Evolutionary conservation across 140 eudicot species (phyloP), one percentile per base, ranked within the genome.

Genomic region (Oenanthe javanica): DNA sequence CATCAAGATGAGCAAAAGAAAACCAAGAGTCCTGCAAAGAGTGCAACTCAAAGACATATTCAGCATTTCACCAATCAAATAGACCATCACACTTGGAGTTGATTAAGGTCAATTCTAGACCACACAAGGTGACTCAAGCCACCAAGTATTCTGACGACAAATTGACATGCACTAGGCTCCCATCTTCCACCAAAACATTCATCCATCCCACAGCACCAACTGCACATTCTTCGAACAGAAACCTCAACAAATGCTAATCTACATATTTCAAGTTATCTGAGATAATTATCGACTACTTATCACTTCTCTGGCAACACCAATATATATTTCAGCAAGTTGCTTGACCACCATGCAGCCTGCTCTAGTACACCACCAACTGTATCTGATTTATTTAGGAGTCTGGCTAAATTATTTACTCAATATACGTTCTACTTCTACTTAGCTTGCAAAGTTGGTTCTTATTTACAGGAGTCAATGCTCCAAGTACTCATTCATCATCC

Each of bases 381-480:
- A 67, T 72, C 74, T 18, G 79, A 82, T 79, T 90, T 71, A 81
- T 71, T 70, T 84, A 46, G 51, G 80, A 47, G 86, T 86, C 75
- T 71, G 63, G 72, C 90, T 78, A 79, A 78, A 46, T 93, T 84
- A 84, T 87, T 88, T 79, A 77, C 67, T 70, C 73, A 82, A 88
- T 90, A 87, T 82, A 91, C 92, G 83, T 61, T 54, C 97, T 86
- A 87, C 85, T 54, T 83, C 84, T 84, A 86, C 79, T 67, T 43
- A 54, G 36, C 73, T 31, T 81, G 73, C 64, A 59, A 82, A 89
- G 80, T 84, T 72, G 83, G 75, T 50, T 81, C 81, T 87, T 88
- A 92, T 88, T 84, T 92, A 90, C 96, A 88, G 83, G 89, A 90
- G 90, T 25, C 23, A 27, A 40, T 78, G 83, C 93, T 83, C 89